Evolutionary conservation across 1,284 basidiomycete genomes (phyloP), one percentile per base, ranked within the genome.

Genomic region (Mrakiaceae sp.): DNA sequence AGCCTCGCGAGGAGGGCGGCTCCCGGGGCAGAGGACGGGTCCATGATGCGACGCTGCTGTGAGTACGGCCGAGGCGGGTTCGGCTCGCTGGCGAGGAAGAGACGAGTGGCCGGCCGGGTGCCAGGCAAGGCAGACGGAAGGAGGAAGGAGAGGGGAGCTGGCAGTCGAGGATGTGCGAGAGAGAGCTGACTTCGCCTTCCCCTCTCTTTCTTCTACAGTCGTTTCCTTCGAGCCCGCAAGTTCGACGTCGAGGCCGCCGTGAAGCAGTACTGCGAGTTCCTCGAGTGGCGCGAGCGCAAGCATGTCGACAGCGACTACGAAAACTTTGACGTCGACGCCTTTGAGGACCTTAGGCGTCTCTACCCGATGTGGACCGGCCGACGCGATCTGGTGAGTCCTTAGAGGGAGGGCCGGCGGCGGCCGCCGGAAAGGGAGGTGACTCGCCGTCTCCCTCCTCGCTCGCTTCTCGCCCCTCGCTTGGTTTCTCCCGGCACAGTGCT

Each of bases 171-270:
- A n/a, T 27, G 14, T 42, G 40, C 54, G 6, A 3, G 39, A 3
- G 39, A 27, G 40, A 12, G 39, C 54, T 42, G 39, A 55, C 4
- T 3, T 5, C 47, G n/a, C 48, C 53, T 42, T 55, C 43, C 43
- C 14, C n/a, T 16, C 43, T 43, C 50, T 47, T 46, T 40, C 10
- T 16, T 46, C 50, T 3, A 1, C 58, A 66, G 65, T 5, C 65
- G 65, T 14, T 66, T 66, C 61, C 65, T 66, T 6, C 61, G 65
- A n/a, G 65, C 65, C 4, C 51, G 65, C n/a, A 66, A 66, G 52
- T 66, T 66, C 46, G 58, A 66, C 58, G 62, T 66, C 42, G 46
- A 11, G 4, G 65, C 46, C 43, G 65, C 65, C 14, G 58, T 58
- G 27, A 59, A 66, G 57, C 65, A 66, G 57, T 66, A 66, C 51